Base-by-base conservation (phyloP, 2,329 filamentous ascomycete genomes). In the Knufia petricola region DNA sequence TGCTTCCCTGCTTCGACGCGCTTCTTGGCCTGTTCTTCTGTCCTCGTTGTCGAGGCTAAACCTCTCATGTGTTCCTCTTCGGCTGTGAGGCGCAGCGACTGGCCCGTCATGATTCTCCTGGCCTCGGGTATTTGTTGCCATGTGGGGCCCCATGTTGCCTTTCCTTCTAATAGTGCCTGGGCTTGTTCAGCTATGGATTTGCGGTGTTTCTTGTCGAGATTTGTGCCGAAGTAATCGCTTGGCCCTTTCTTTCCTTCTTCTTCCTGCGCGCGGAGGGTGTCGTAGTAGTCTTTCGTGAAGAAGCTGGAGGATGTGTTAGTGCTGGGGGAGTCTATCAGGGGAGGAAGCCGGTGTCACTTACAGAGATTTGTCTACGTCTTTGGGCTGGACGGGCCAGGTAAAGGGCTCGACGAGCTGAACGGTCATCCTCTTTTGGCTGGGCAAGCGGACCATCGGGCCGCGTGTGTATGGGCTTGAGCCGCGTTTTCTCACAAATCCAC, bases 401-500 rank as follows among this genome's bases (percentile, higher is more conserved):
- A 98, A 98, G 3, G 89, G 87, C 71, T 82, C 72, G 53, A 76
- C 79, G 71, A 98, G 78, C 73, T 95, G 86, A 38, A 94, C 87
- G 36, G 85, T 94, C 92, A 98, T 98, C 66, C 82, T 85, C 77
- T 98, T 98, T 61, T 82, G 76, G 43, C 81, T 72, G 55, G 77
- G 74, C 21, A 85, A 84, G 20, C 90, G 79, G 66, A 80, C 82
- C 73, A 79, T 81, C 53, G 75, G 74, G 52, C 76, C 74, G 60
- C 67, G 72, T 63, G 64, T 64, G 26, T 53, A 46, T 24, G 58
- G 66, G 34, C 55, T 61, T 39, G 57, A 51, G 32, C 54, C 59
- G 13, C 58, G 59, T 58, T 61, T 61, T 46, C 56, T 77, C 50
- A 76, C 76, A 30, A 83, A 66, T 40, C 76, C 78, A 64, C 80